A percentile compares a stretch with the other conserved stretches of the same genome.
Evolutionary conservation across 164 flowering plant genomes (phyloP).

Genomic region (Macadamia tetraphylla): DNA sequence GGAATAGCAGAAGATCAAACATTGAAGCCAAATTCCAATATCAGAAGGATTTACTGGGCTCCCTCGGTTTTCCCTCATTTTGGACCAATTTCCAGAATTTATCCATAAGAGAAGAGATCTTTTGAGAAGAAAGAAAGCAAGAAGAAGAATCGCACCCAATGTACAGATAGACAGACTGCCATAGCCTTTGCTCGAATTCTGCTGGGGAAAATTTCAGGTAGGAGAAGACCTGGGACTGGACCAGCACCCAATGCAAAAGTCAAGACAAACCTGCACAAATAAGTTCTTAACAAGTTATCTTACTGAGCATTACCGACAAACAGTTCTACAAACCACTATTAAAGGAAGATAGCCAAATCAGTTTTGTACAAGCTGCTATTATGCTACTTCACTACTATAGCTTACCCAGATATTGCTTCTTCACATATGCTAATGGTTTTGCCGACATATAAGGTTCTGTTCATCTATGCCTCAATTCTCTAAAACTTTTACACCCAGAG

Average conservation of each 20-base stretch:
- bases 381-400: too few relatives aligned
- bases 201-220: conserved; percentile 81
- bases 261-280: conserved; percentile 69
- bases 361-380: too few relatives aligned
- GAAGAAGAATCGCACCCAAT: conserved; percentile 65
- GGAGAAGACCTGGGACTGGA: conserved; percentile 90
- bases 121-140: not conserved
- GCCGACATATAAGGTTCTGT: too few relatives aligned
- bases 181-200: conserved; percentile 90
- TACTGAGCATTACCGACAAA: not conserved
- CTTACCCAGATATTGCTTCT: too few relatives aligned
- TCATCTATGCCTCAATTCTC: too few relatives aligned
- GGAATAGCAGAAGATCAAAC: not conserved
- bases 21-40: not conserved
- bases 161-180: conserved; percentile 90
- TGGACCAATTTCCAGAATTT: not conserved
- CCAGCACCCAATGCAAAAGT: conserved; percentile 91
- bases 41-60: too few relatives aligned
- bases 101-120: not conserved
- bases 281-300: conserved; percentile 11
- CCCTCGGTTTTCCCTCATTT: too few relatives aligned
- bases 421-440: too few relatives aligned
- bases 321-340: too few relatives aligned
- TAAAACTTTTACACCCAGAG: too few relatives aligned
- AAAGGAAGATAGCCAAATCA: too few relatives aligned